phyloP scores from a whole-genome alignment of 805 yeast genomes.

The Wickerhamomyces rabaulensis region DNA sequence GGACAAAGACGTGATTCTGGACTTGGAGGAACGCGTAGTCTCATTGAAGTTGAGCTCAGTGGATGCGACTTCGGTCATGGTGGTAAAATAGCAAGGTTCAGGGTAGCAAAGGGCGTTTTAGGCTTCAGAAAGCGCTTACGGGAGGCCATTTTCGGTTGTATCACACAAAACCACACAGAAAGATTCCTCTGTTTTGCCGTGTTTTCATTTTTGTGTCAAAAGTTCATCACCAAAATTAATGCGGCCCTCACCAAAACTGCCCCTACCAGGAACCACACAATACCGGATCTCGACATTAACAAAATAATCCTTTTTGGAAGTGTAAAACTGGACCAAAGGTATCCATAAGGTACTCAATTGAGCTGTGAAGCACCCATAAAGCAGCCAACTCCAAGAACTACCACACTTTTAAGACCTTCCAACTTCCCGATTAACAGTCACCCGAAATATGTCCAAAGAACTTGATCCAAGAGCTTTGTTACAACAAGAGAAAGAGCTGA shows the following conservation, averaged over 20 bases:
- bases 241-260: background rate
- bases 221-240: no score
- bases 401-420: no score
- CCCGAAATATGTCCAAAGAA: background rate
- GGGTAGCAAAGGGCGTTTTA: background rate
- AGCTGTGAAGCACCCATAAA: no score
- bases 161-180: background rate
- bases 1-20: conserved; percentile 15
- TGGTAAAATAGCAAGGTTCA: background rate
- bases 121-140: background rate
- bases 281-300: no score
- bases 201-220: background rate
- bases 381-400: no score
- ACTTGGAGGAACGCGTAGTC: conserved; percentile 11
- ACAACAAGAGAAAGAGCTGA: background rate
- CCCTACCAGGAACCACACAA: background rate
- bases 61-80: background rate
- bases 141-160: background rate
- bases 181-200: background rate
- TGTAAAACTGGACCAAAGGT: no score
- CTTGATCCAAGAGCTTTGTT: background rate
- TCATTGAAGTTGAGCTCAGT: background rate
- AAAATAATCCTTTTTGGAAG: no score
- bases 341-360: background rate
- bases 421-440: background rate